Conservation (phyloP, 345 rosid species). For the Hevea brasiliensis region DNA sequence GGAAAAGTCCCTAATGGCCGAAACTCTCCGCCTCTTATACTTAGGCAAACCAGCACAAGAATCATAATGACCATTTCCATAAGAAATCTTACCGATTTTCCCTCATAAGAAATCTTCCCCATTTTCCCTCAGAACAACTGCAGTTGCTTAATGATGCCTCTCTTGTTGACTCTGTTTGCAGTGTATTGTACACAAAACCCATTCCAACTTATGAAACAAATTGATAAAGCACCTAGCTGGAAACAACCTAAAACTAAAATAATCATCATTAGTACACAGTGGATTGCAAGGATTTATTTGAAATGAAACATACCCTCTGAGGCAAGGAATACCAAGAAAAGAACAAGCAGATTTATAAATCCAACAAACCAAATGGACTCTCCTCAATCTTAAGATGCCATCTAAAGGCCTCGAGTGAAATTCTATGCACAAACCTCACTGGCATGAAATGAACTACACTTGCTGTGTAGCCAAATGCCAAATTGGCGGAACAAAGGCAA, state of each 20-base stretch:
- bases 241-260: conserved; percentile 23
- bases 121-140: conserved; percentile 28
- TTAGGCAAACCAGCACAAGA: conserved; percentile 22
- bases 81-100: conserved; percentile 21
- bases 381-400: neutral
- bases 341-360: neutral
- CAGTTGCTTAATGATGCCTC: conserved; percentile 30
- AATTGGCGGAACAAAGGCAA: no score
- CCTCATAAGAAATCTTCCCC: conserved; percentile 28
- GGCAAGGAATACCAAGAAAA: neutral
- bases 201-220: conserved; percentile 33
- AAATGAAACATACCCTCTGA: neutral
- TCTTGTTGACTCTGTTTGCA: conserved; percentile 37
- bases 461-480: no score
- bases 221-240: conserved; percentile 11
- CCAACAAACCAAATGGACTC: neutral
- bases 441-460: no score
- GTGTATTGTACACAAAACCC: conserved; percentile 36
- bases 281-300: neutral
- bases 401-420: neutral
- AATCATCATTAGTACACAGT: neutral
- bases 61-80: conserved; percentile 33
- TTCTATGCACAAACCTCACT: no score
- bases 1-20: conserved; percentile 53
- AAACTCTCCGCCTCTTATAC: conserved; percentile 46